Evolutionary conservation across 2,329 filamentous ascomycete genomes (phyloP).

Genomic region (Ceratocystis alfenasii): DNA sequence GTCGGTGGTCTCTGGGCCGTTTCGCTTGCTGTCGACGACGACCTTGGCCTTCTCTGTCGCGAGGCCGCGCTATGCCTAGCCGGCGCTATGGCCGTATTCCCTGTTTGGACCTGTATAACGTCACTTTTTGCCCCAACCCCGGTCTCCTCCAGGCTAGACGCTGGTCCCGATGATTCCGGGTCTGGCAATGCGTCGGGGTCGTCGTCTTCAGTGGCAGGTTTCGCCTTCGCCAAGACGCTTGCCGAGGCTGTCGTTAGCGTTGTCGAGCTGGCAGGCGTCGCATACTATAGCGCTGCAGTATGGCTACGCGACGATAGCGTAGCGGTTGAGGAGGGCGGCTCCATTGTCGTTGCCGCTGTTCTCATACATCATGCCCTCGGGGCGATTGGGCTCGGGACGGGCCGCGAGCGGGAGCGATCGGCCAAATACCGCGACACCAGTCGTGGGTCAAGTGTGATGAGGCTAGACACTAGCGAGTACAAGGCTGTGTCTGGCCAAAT

Average conservation of each 20-base stretch:
- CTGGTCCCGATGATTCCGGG: neutral
- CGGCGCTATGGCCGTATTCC: slow-evolving; percentile 19
- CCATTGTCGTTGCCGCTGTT: slow-evolving; percentile 14
- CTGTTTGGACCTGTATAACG: slow-evolving; percentile 20
- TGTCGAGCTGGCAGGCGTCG: slow-evolving; percentile 17
- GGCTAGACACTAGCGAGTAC: neutral
- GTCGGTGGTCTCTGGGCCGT: slow-evolving; percentile 15
- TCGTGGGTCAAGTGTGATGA: neutral
- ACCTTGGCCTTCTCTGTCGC: slow-evolving; percentile 17
- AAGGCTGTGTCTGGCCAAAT: neutral
- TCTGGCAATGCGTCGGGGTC: neutral
- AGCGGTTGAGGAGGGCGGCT: slow-evolving; percentile 18
- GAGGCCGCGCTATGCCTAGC: slow-evolving; percentile 17
- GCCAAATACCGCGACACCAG: slow-evolving; percentile 4
- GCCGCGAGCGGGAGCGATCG: neutral
- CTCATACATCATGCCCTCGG: slow-evolving; percentile 15
- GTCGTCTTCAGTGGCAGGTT: neutral
- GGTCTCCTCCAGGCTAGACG: no score
- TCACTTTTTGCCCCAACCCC: neutral
- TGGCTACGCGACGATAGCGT: slow-evolving; percentile 21
- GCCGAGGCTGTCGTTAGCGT: slow-evolving; percentile 15
- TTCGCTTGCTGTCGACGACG: slow-evolving; percentile 14
- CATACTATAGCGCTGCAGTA: slow-evolving; percentile 16
- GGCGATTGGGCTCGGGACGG: slow-evolving; percentile 1
- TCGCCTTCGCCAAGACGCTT: neutral